Evolutionary conservation across 352 stramenopile species (phyloP).

Genomic region (Phytophthora multivora): DNA sequence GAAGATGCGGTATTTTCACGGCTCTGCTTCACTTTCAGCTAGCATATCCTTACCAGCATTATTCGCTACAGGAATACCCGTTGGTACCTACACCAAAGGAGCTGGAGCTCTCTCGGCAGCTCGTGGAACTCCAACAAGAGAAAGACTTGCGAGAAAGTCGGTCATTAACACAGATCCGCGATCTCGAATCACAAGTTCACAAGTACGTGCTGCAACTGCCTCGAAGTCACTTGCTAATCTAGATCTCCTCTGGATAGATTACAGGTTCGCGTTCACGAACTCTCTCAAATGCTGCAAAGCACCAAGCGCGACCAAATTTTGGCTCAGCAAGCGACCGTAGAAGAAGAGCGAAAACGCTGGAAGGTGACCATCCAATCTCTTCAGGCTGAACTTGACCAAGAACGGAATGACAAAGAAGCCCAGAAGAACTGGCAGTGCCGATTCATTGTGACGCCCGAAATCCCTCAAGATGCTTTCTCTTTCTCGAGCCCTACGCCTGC

Average conservation of each 20-base stretch:
- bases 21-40: background rate
- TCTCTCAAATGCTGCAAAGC: slow-evolving; percentile 54
- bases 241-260: slow-evolving; percentile 32
- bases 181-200: slow-evolving; percentile 73
- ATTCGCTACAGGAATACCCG: slow-evolving; percentile 58
- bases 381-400: slow-evolving; percentile 53
- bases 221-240: background rate
- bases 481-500: slow-evolving; percentile 4
- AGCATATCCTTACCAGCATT: background rate
- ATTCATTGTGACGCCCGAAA: slow-evolving; percentile 31
- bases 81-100: slow-evolving; percentile 76
- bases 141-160: slow-evolving; percentile 68
- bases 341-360: slow-evolving; percentile 54
- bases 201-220: slow-evolving; percentile 45
- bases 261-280: slow-evolving; percentile 57
- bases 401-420: slow-evolving; percentile 73
- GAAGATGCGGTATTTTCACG: slow-evolving; percentile 43
- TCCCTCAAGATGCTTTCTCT: slow-evolving; percentile 4
- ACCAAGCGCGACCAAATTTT: slow-evolving; percentile 73
- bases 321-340: slow-evolving; percentile 48
- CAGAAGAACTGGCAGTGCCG: slow-evolving; percentile 63
- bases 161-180: slow-evolving; percentile 60
- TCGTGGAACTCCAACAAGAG: slow-evolving; percentile 70
- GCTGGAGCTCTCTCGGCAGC: slow-evolving; percentile 67
- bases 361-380: slow-evolving; percentile 43